Base-by-base conservation (phyloP, 495 filamentous ascomycete genomes). In the Aspergillus campestris region DNA sequence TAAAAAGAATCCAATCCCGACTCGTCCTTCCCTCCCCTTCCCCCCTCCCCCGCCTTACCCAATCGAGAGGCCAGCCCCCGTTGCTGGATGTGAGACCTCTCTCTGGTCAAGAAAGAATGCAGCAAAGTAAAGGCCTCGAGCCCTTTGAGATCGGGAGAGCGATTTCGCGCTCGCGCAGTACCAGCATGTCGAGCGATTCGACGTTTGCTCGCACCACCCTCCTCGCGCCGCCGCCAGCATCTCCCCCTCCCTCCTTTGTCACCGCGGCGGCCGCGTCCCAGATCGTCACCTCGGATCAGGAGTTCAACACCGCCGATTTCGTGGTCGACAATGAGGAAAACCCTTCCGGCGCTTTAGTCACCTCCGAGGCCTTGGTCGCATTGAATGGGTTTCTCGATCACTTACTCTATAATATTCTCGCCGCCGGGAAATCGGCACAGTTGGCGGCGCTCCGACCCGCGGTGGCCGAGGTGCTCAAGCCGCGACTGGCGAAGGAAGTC, bases 381-480 rank as follows among this genome's bases (percentile, higher is more conserved):
- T 74, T 96, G 62, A 99, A 99, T 60, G 78, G 80, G 42, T 97
- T 99, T 64, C 79, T 99, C 40, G 94, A 99, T 58, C 88, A 95
- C 53, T 72, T 97, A 1, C 72, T 99, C 3, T 94, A 86, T 70
- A 90, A 85, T 56, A 83, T 97, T 50, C 79, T 99, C 9, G 78
- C 80, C 14, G 67, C 78, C 10, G 80, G 92, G 3, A 84, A 86
- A 49, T 90, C 89, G 8, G 94, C 89, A n/a, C 76, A 85, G 12
- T 67, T 99, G 11, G 67, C 76, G 10, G 71, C 79, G 27, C 78
- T 99, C 40, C 82, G 89, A 46, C 85, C 89, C 12, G 89, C 89
- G 24, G 80, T 97, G 30, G 72, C 78, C 31, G 90, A 96, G 30
- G 85, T 96, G 6, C 70, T 99, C 50, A 95, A 94, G 60, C 81